phyloP scores from a whole-genome alignment of 2,329 filamentous ascomycete species.

The Parastagonospora nodorum region DNA sequence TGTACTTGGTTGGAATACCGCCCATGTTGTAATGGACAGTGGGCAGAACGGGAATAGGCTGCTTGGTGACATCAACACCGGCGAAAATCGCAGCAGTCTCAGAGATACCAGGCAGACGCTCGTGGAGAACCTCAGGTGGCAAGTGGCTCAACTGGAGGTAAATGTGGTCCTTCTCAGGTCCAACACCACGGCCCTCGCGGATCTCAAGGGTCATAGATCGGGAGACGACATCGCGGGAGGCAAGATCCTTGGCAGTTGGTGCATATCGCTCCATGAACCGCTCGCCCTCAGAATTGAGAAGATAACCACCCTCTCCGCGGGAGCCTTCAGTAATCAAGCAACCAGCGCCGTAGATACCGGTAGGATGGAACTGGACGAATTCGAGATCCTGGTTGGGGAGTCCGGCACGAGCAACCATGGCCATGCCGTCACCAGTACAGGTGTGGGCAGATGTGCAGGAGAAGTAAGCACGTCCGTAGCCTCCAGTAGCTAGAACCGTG shows the following conservation, averaged over 20 bases:
- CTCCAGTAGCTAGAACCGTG: slow-evolving; percentile 95
- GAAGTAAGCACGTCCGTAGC: slow-evolving; percentile 98
- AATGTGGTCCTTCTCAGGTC: slow-evolving; percentile 97
- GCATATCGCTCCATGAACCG: slow-evolving; percentile 99
- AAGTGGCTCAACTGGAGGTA: slow-evolving; percentile 97
- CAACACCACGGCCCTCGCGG: slow-evolving; percentile 94
- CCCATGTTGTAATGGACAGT: slow-evolving; percentile 99
- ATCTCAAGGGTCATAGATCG: slow-evolving; percentile 99
- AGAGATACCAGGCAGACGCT: slow-evolving; percentile 97
- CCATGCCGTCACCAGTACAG: slow-evolving; percentile 98
- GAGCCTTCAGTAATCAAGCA: slow-evolving; percentile 96
- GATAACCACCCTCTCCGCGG: slow-evolving; percentile 96
- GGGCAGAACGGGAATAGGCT: slow-evolving; percentile 93
- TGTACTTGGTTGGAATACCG: slow-evolving; percentile 97
- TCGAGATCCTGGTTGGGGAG: slow-evolving; percentile 99
- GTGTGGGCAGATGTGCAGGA: slow-evolving; percentile 97
- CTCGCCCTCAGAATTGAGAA: slow-evolving; percentile 97
- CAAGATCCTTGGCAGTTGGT: slow-evolving; percentile 96
- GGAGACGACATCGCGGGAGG: slow-evolving; percentile 93
- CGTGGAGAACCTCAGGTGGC: slow-evolving; percentile 87
- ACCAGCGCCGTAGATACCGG: slow-evolving; percentile 97
- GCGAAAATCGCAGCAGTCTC: slow-evolving; percentile 98
- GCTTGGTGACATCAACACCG: slow-evolving; percentile 95
- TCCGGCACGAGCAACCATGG: slow-evolving; percentile 97
- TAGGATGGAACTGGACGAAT: slow-evolving; percentile 99